Conservation (phyloP, 2,329 filamentous ascomycete genomes). For the Stachybotrys echinatus region DNA sequence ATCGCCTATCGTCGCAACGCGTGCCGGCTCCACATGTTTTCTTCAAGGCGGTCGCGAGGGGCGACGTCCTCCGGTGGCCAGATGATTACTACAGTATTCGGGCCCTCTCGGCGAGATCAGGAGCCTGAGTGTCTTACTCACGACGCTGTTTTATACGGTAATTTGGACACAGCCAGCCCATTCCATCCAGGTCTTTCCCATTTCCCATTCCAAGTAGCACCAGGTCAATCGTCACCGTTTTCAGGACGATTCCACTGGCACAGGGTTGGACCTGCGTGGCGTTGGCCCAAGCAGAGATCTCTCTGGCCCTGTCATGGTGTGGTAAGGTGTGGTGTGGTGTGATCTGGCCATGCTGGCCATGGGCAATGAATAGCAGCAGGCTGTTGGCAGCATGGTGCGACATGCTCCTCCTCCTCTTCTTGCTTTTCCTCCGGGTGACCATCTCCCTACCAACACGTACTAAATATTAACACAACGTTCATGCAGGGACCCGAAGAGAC, state of each 20-base stretch:
- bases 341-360: too few species aligned
- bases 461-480: background rate
- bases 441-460: background rate
- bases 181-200: conserved; percentile 10
- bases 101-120: conserved; percentile 15
- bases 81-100: conserved; percentile 3
- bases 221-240: background rate
- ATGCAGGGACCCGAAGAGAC: background rate
- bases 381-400: too few species aligned
- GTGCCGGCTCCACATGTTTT: background rate
- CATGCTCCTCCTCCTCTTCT: too few species aligned
- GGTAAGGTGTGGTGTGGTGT: too few species aligned
- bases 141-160: conserved; percentile 15
- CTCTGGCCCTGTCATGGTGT: background rate
- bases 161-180: conserved; percentile 14
- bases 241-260: background rate
- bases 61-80: background rate
- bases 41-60: background rate
- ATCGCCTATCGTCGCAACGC: background rate
- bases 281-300: background rate
- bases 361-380: background rate
- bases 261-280: background rate
- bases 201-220: conserved; percentile 14
- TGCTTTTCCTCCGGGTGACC: too few species aligned
- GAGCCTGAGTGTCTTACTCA: conserved; percentile 21